Conservation (phyloP, 2,329 filamentous ascomycete species). For the Xylariaceae sp. region DNA sequence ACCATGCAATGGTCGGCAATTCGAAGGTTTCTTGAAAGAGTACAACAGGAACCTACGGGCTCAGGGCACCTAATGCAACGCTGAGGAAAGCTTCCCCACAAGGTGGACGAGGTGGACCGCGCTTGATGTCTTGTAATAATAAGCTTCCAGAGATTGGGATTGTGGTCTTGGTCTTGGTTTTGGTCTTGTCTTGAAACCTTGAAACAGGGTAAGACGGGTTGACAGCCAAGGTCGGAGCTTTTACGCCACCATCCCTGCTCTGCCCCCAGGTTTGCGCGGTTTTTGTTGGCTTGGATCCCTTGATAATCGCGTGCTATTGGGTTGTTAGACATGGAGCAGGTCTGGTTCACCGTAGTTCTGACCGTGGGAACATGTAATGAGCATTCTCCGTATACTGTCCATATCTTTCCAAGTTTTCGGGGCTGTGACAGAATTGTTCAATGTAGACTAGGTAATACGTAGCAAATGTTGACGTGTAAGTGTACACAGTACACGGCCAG, state of each 20-base stretch:
- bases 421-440: neutral
- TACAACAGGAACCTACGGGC: too few relatives aligned
- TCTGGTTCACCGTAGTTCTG: neutral
- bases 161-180: too few relatives aligned
- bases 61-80: neutral
- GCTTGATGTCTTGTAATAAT: neutral
- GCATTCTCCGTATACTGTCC: neutral
- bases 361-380: neutral
- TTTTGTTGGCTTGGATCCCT: conserved; percentile 7
- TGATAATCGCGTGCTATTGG: neutral
- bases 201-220: conserved; percentile 1
- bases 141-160: conserved; percentile 1
- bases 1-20: conserved; percentile 15
- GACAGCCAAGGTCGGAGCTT: conserved; percentile 3
- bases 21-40: neutral
- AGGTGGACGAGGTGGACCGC: neutral
- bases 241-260: conserved; percentile 14
- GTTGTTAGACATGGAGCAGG: neutral
- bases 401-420: conserved; percentile 13
- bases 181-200: conserved; percentile 19
- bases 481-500: neutral
- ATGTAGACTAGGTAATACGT: too few relatives aligned
- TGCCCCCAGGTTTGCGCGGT: neutral
- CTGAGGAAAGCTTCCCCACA: neutral
- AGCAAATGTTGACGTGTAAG: conserved; percentile 1